These are phyloP conservation scores for Borovskyia barvae DNA, from an alignment of 208 protist species.

Conservation along the genomic window DNA sequence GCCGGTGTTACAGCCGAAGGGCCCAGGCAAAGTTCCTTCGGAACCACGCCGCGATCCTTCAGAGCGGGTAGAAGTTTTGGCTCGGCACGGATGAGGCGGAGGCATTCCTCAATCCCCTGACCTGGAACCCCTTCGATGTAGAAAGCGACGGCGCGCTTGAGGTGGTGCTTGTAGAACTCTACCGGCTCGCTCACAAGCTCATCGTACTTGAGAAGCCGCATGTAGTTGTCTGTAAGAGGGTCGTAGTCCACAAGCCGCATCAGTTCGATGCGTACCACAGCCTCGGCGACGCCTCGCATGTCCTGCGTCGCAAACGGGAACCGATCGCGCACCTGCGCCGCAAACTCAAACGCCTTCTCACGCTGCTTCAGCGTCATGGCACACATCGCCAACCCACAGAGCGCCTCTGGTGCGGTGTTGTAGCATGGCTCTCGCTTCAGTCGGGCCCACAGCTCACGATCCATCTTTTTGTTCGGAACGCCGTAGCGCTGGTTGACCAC, in stretches of 20 bases:
- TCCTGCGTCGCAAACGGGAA: conserved; percentile 77
- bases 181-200: conserved; percentile 60
- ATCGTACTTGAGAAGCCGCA: conserved; percentile 72
- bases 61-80: conserved; percentile 69
- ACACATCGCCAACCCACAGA: conserved; percentile 84
- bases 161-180: conserved; percentile 62
- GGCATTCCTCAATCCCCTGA: conserved; percentile 74
- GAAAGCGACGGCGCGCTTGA: conserved; percentile 75
- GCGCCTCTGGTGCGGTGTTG: conserved; percentile 71
- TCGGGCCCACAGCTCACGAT: conserved; percentile 50
- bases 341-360: conserved; percentile 43
- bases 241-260: conserved; percentile 61
- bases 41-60: conserved; percentile 58
- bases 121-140: conserved; percentile 61
- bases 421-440: conserved; percentile 80
- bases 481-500: conserved; percentile 53
- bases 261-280: conserved; percentile 83
- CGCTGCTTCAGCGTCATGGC: conserved; percentile 46
- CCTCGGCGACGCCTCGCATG: conserved; percentile 68
- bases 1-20: conserved; percentile 59
- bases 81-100: conserved; percentile 75
- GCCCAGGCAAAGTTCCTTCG: conserved; percentile 46
- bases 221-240: conserved; percentile 76
- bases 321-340: conserved; percentile 46
- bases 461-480: conserved; percentile 73